Evolutionary conservation across 1,284 basidiomycete genomes (phyloP), one percentile per base, ranked within the genome.

Genomic region (Moesziomyces parantarcticus): DNA sequence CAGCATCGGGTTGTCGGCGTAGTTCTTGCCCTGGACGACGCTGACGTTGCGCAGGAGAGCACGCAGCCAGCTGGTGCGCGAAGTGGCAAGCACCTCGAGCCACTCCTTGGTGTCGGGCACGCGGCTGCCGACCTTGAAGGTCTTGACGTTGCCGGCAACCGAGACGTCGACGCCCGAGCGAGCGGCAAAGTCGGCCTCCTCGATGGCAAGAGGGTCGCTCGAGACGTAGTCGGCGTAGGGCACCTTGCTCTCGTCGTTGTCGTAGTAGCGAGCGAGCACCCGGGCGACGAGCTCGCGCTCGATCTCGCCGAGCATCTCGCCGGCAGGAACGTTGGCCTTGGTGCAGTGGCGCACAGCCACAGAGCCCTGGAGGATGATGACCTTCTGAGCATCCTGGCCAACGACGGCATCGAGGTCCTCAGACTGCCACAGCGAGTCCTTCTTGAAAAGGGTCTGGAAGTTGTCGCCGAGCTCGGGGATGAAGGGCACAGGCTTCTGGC

Each of bases 341-440:
- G 87, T 91, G 18, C 93, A 90, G 85, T 94, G 90, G 85, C 92
- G 94, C 69, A 90, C 93, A 2, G 96, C 95, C 54, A 99, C 91
- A 13, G 97, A 96, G 29, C 97, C 96, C 85, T 97, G 95, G 50
- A 99, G 89, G 79, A 99, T 97, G 84, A 94, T 97, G 40, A 99
- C 95, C 76, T 97, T 91, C 85, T 99, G 93, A 32, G 96, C 93
- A 50, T 80, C 79, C 86, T 95, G 94, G 85, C 97, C 97, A 79
- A 98, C 95, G 42, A 99, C 94, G 16, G 94, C 96, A 74, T 99
- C 96, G 77, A 99, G 94, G 84, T 99, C 96, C 85, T 99, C 97
- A 7, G 94, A 92, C 46, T 93, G 92, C 96, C 96, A 98, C 7
- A 98, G 89, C 18, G 95, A 97, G 85, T 97, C 95, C 92, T 94